Conservation (phyloP, 345 rosid genomes). For the Syzygium aromaticum region DNA sequence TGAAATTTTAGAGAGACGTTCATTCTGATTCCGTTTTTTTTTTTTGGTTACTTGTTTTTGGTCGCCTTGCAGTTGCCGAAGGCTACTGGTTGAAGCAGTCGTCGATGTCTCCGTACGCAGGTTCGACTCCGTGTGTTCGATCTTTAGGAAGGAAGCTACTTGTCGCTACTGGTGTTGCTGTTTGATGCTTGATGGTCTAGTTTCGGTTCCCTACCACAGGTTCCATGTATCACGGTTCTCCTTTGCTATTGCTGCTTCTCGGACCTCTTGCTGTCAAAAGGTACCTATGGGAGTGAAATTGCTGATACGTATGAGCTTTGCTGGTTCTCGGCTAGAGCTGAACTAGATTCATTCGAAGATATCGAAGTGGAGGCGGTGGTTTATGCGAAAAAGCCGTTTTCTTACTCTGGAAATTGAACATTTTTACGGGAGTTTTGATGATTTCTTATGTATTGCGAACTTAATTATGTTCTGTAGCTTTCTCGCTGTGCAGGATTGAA, state of each 20-base stretch:
- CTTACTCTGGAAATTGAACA: neutral
- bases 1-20: neutral
- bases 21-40: neutral
- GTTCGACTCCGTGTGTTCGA: slow-evolving; percentile 13
- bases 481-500: slow-evolving; percentile 46
- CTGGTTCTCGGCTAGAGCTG: neutral
- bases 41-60: neutral
- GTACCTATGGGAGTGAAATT: slow-evolving; percentile 12
- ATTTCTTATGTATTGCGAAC: neutral
- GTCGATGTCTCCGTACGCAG: slow-evolving; percentile 87
- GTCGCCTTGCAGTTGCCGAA: slow-evolving; percentile 61
- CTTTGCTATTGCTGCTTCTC: slow-evolving; percentile 64
- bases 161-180: neutral
- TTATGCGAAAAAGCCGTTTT: neutral
- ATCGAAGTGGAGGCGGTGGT: neutral
- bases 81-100: slow-evolving; percentile 96
- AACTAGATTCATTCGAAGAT: neutral
- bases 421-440: neutral
- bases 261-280: slow-evolving; percentile 79
- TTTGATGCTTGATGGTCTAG: neutral
- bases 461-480: neutral
- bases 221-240: slow-evolving; percentile 97
- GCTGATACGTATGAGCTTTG: neutral
- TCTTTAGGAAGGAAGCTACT: neutral
- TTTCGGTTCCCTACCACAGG: slow-evolving; percentile 27